phyloP scores from a whole-genome alignment of 176 grass and related monocot genomes.

The barley (Hordeum vulgare) region MorexV3_pseudomolecules_assembly NC_058524.1:473161808-473162307 shows the following conservation, averaged over 20 bases:
- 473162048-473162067: background rate
- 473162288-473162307: too few species aligned
- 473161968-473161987: background rate
- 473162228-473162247: too few species aligned
- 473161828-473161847: constrained; percentile 10
- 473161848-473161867: background rate
- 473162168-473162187: background rate
- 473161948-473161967: background rate
- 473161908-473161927: background rate
- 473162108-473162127: background rate
- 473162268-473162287: too few species aligned
- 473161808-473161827: background rate
- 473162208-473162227: too few species aligned
- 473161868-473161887: constrained; percentile 1
- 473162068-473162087: background rate
- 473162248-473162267: too few species aligned
- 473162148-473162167: background rate
- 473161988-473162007: constrained; percentile 12
- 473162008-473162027: background rate
- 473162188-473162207: background rate
- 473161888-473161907: constrained; percentile 11
- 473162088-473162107: background rate
- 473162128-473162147: background rate
- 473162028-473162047: background rate
- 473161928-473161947: background rate